These are phyloP conservation scores for Xerocomellus amylosporus DNA, from an alignment of 768 basidiomycete species.

Conservation along the genomic window DNA sequence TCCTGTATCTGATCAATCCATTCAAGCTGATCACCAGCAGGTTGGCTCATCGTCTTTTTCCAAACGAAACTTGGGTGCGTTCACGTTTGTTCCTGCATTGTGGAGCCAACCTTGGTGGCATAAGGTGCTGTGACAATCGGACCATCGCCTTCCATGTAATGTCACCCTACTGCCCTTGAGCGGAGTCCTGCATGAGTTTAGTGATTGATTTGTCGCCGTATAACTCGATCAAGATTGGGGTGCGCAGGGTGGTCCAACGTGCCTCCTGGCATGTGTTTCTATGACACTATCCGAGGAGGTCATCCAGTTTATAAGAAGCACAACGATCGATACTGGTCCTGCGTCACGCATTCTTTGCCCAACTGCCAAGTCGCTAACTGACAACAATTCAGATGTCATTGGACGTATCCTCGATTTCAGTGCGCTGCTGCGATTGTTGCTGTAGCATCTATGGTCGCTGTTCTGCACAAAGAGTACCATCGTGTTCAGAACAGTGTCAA, in stretches of 20 bases:
- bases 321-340: background rate
- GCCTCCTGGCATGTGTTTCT: background rate
- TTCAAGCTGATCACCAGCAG: background rate
- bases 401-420: no score
- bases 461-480: no score
- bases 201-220: background rate
- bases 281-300: background rate
- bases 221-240: background rate
- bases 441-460: no score
- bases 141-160: no score
- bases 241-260: background rate
- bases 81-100: conserved; percentile 1
- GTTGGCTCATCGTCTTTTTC: background rate
- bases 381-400: background rate
- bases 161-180: background rate
- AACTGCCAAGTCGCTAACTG: background rate
- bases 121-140: background rate
- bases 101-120: no score
- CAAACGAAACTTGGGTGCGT: background rate
- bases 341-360: background rate
- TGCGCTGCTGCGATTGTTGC: no score
- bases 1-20: background rate
- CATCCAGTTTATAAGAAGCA: background rate
- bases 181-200: background rate
- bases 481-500: no score